phyloP scores from a whole-genome alignment of 768 basidiomycete genomes.

The Lactarius indigo region DNA sequence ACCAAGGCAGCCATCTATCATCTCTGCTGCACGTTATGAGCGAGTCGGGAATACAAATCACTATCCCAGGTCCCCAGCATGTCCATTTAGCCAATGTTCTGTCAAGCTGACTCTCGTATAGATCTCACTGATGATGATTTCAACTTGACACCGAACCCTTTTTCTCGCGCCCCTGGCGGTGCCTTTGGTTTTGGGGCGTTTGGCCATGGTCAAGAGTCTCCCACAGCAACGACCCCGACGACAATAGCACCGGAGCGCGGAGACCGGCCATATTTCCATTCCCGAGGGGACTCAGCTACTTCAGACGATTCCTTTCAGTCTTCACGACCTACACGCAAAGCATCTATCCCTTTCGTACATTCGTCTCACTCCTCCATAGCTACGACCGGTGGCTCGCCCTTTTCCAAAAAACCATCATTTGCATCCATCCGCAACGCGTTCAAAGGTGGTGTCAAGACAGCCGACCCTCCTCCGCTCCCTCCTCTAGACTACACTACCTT shows the following conservation, averaged over 20 bases:
- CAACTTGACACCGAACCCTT: conserved; percentile 57
- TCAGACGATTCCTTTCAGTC: conserved; percentile 76
- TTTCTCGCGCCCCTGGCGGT: conserved; percentile 53
- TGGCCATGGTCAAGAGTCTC: conserved; percentile 60
- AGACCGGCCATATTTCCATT: conserved; percentile 68
- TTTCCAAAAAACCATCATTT: conserved; percentile 79
- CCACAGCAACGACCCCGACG: conserved; percentile 54
- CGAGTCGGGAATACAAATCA: conserved; percentile 42
- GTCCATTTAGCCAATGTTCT: conserved; percentile 15
- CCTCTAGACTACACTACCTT: conserved; percentile 63
- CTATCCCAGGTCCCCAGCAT: conserved; percentile 40
- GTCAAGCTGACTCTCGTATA: conserved; percentile 31
- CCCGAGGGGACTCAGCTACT: conserved; percentile 72
- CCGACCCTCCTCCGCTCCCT: conserved; percentile 67
- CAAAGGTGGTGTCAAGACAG: conserved; percentile 63
- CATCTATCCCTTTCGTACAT: conserved; percentile 59
- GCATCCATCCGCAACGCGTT: conserved; percentile 86
- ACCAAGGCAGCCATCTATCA: background rate
- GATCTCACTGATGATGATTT: conserved; percentile 80
- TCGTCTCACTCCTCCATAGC: conserved; percentile 66
- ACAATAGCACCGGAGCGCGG: conserved; percentile 38
- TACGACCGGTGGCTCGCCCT: conserved; percentile 42
- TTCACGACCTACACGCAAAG: conserved; percentile 39
- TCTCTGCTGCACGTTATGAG: conserved; percentile 29
- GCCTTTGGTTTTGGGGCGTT: conserved; percentile 30